Evolutionary conservation across 1,139 yeast genomes (phyloP).

Genomic region (Debaryomyces sp.): DNA sequence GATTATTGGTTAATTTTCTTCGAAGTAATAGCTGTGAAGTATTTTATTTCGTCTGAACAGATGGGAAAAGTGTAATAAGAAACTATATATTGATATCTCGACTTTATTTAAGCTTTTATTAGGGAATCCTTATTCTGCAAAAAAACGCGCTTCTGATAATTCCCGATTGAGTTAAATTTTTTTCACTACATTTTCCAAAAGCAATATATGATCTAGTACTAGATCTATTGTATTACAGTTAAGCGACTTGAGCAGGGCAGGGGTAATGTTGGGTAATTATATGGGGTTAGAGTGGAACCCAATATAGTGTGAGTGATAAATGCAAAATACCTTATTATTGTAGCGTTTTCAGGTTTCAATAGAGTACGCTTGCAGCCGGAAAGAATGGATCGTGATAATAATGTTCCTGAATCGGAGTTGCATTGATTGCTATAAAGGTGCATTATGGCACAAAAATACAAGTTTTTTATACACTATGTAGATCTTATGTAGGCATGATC

Average conservation of each 20-base stretch:
- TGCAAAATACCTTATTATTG: background rate
- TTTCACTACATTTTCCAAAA: background rate
- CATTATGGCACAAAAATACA: background rate
- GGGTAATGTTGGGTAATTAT: background rate
- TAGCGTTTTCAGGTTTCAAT: background rate
- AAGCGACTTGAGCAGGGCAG: background rate
- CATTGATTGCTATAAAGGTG: background rate
- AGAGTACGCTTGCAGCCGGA: background rate
- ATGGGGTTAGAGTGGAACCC: background rate
- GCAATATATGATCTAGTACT: background rate
- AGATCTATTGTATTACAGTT: background rate
- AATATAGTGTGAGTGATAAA: background rate
- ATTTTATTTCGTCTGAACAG: background rate
- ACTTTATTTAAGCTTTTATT: conserved; percentile 3
- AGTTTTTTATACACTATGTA: background rate
- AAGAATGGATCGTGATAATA: background rate
- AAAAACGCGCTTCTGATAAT: conserved; percentile 4
- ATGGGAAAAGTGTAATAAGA: background rate
- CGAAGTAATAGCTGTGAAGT: background rate
- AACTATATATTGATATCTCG: conserved; percentile 1
- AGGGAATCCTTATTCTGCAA: background rate
- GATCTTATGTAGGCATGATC: background rate
- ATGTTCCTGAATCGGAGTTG: background rate
- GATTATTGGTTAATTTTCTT: background rate
- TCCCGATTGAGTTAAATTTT: conserved; percentile 5